Evolutionary conservation across 116 monocot genomes (phyloP).

Genomic region (Dioscorea cayenensis): DNA sequence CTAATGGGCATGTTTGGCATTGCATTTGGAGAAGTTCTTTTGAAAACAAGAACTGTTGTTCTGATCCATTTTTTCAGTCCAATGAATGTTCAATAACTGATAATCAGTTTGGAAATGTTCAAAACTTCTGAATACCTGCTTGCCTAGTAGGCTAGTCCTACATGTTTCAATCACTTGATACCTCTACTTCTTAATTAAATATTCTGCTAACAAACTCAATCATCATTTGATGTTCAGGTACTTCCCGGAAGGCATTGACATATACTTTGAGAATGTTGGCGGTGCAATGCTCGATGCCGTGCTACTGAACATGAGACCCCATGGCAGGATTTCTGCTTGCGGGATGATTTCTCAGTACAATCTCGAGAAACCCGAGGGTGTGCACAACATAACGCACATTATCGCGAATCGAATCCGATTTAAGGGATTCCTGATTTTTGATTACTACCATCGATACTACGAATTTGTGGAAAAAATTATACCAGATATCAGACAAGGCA

Average conservation of each 20-base stretch:
- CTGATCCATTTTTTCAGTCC: no score
- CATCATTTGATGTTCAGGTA: slow-evolving; percentile 7
- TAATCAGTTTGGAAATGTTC: no score
- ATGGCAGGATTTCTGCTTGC: slow-evolving; percentile 19
- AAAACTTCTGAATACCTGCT: no score
- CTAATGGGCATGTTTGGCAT: no score
- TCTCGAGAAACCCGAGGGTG: slow-evolving; percentile 1
- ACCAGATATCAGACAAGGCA: slow-evolving; percentile 9
- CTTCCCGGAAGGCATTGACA: slow-evolving; percentile 27
- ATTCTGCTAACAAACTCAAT: neutral
- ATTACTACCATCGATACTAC: slow-evolving; percentile 8
- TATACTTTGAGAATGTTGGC: slow-evolving; percentile 36
- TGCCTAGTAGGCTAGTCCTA: slow-evolving; percentile 3
- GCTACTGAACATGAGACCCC: slow-evolving; percentile 10
- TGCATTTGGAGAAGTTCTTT: no score
- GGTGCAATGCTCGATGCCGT: slow-evolving; percentile 23
- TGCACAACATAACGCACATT: neutral
- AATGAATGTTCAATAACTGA: no score
- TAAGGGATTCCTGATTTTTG: slow-evolving; percentile 1
- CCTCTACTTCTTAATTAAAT: no score
- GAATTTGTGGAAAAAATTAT: slow-evolving; percentile 3
- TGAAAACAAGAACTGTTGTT: no score
- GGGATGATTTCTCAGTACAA: slow-evolving; percentile 28
- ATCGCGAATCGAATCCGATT: slow-evolving; percentile 7
- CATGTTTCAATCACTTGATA: no score